Conservation (phyloP, 768 basidiomycete genomes). For the Galerina sulciceps region DNA sequence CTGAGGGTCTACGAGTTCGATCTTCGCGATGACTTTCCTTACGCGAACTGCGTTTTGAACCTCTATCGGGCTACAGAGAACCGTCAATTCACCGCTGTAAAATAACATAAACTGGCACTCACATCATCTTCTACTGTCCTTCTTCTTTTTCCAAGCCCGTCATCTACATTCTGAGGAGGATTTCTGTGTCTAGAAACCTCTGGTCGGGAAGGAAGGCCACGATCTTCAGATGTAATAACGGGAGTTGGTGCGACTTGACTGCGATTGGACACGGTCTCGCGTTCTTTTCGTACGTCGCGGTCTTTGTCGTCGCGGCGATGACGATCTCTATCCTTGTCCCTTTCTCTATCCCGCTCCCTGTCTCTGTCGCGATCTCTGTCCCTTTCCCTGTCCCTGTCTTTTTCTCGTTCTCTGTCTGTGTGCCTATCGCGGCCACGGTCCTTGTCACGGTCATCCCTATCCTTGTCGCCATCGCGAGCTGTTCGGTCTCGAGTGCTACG, state of each 20-base stretch:
- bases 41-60: slow-evolving; percentile 80
- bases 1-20: slow-evolving; percentile 62
- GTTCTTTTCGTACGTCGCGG: slow-evolving; percentile 64
- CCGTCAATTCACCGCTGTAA: slow-evolving; percentile 15
- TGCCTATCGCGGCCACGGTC: slow-evolving; percentile 30
- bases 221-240: slow-evolving; percentile 48
- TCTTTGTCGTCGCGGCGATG: slow-evolving; percentile 70
- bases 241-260: slow-evolving; percentile 37
- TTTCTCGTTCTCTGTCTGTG: slow-evolving; percentile 49
- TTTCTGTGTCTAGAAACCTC: slow-evolving; percentile 62
- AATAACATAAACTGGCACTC: slow-evolving; percentile 28
- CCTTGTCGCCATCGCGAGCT: slow-evolving; percentile 38
- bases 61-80: slow-evolving; percentile 62
- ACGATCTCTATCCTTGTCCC: slow-evolving; percentile 57
- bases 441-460: slow-evolving; percentile 40
- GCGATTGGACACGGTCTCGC: slow-evolving; percentile 43
- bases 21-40: slow-evolving; percentile 82
- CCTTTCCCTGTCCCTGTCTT: slow-evolving; percentile 48
- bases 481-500: slow-evolving; percentile 48
- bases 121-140: slow-evolving; percentile 77
- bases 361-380: slow-evolving; percentile 60
- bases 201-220: slow-evolving; percentile 59
- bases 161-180: slow-evolving; percentile 50
- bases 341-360: slow-evolving; percentile 60
- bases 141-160: slow-evolving; percentile 74